Evolutionary conservation across 1,284 basidiomycete genomes (phyloP).

Genomic region (Fomitopsis palustris): DNA sequence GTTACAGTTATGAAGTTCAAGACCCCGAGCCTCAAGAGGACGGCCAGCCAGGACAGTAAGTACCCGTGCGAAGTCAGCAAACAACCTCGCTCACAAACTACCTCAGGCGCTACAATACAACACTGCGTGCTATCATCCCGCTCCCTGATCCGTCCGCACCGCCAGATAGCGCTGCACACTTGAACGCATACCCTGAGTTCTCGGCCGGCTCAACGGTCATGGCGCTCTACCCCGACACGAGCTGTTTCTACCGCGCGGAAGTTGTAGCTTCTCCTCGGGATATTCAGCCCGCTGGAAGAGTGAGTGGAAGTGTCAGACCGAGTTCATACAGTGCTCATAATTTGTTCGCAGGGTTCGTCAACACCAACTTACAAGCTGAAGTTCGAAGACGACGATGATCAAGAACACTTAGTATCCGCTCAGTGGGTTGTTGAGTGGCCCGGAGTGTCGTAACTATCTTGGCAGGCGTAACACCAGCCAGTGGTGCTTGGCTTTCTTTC

Average conservation of each 20-base stretch:
- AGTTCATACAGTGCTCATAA: neutral
- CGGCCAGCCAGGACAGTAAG: conserved; percentile 66
- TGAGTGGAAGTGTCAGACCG: conserved; percentile 20
- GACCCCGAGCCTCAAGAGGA: conserved; percentile 78
- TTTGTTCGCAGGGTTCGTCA: conserved; percentile 13
- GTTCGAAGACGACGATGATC: conserved; percentile 81
- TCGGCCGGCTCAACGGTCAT: conserved; percentile 68
- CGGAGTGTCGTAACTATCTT: conserved; percentile 21
- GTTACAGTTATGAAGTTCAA: conserved; percentile 71
- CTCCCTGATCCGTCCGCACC: conserved; percentile 67
- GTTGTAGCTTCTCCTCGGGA: conserved; percentile 67
- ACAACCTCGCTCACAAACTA: neutral
- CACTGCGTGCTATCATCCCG: conserved; percentile 66
- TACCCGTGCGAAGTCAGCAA: conserved; percentile 4
- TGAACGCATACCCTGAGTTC: conserved; percentile 69
- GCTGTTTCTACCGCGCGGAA: conserved; percentile 82
- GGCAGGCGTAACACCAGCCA: neutral
- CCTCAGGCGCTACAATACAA: conserved; percentile 63
- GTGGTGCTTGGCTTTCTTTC: too few species aligned
- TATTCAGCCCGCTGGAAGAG: conserved; percentile 43
- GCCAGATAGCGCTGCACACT: conserved; percentile 55
- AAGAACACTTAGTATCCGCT: conserved; percentile 67
- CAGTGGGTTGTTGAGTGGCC: conserved; percentile 80
- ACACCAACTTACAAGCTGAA: conserved; percentile 67
- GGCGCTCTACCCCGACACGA: conserved; percentile 82